These are phyloP conservation scores for Amanita subjunquillea DNA, from an alignment of 768 basidiomycete genomes.

Conservation along the genomic window DNA sequence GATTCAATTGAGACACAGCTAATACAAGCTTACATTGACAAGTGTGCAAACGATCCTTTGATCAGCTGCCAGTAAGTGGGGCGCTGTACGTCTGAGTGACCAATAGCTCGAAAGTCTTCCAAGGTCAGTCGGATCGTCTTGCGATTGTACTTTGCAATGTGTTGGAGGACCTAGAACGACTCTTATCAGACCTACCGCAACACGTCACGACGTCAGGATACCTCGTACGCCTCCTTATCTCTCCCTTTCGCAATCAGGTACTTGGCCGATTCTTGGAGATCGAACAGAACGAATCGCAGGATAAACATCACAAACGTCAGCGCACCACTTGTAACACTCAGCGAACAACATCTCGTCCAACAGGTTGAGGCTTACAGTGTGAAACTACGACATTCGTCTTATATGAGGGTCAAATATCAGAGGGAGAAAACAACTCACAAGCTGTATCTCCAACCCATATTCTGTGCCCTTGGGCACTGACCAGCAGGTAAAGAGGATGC, in stretches of 20 bases:
- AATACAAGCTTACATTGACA: slow-evolving; percentile 27
- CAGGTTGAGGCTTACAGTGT: slow-evolving; percentile 23
- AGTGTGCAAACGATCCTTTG: slow-evolving; percentile 22
- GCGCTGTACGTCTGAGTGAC: slow-evolving; percentile 7
- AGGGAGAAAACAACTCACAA: slow-evolving; percentile 20
- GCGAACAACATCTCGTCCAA: neutral
- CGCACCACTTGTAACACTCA: slow-evolving; percentile 22
- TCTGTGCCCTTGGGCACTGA: slow-evolving; percentile 35
- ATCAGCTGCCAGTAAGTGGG: slow-evolving; percentile 20
- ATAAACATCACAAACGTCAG: slow-evolving; percentile 45
- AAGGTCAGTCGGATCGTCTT: slow-evolving; percentile 32
- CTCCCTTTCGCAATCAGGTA: slow-evolving; percentile 47
- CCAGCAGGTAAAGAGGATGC: slow-evolving; percentile 15
- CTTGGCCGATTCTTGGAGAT: slow-evolving; percentile 52
- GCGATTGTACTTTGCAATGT: slow-evolving; percentile 38
- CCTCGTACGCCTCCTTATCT: slow-evolving; percentile 44
- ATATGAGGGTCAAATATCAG: neutral
- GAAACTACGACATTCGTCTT: slow-evolving; percentile 17
- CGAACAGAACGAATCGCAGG: slow-evolving; percentile 45
- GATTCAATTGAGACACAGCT: neutral
- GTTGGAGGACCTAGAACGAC: slow-evolving; percentile 29
- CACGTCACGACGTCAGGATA: slow-evolving; percentile 5
- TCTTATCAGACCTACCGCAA: no score
- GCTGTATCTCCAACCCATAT: slow-evolving; percentile 56
- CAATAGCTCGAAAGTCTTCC: slow-evolving; percentile 27